Conservation (phyloP, 805 yeast species). For the Danielia oregonensis region DNA sequence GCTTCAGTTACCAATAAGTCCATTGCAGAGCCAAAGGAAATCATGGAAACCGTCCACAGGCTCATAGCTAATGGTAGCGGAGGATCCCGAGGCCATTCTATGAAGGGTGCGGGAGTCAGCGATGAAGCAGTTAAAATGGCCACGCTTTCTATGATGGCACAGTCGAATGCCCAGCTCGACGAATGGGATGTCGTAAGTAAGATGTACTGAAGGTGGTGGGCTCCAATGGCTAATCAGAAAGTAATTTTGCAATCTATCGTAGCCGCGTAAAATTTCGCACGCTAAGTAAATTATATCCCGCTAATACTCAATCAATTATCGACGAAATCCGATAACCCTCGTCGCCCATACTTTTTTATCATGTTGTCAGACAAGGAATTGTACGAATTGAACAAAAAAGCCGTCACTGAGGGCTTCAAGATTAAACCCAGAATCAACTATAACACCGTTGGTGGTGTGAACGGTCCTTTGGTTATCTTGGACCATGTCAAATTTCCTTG, state of each 20-base stretch:
- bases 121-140: constrained; percentile 9
- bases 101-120: constrained; percentile 2
- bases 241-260: background rate
- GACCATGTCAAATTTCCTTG: constrained; percentile 53
- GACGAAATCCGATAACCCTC: constrained; percentile 8
- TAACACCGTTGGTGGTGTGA: constrained; percentile 97
- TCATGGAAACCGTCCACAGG: constrained; percentile 32
- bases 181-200: constrained; percentile 38
- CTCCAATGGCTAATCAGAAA: background rate
- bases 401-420: constrained; percentile 87
- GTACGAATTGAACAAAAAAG: constrained; percentile 82
- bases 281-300: background rate
- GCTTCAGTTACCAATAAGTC: background rate
- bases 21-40: constrained; percentile 18
- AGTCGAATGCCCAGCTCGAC: constrained; percentile 23
- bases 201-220: constrained; percentile 21
- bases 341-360: constrained; percentile 3
- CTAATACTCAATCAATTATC: constrained; percentile 8
- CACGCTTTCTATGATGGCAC: constrained; percentile 16
- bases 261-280: constrained; percentile 8
- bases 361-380: constrained; percentile 41
- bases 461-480: constrained; percentile 90
- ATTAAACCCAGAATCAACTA: constrained; percentile 88
- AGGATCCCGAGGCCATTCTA: constrained; percentile 15
- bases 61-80: constrained; percentile 7